Evolutionary conservation across 768 basidiomycete species (phyloP), one percentile per base, ranked within the genome.

Genomic region (Hebeloma cylindrosporum): DNA sequence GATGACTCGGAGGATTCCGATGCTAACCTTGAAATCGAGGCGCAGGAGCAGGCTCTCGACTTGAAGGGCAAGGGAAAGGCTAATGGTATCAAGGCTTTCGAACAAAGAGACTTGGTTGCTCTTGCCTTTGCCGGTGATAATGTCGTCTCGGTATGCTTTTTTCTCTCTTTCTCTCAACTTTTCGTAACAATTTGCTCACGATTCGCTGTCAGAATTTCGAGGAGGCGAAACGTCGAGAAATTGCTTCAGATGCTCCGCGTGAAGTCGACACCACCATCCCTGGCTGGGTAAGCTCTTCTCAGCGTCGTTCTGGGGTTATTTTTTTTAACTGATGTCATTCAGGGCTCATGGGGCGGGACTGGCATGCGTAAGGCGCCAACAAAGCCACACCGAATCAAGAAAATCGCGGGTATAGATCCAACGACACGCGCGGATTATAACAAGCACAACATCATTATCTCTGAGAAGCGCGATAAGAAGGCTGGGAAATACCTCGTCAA

Each of bases 121-220:
- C 82, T 83, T 43, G 96, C 96, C 0, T 99, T 99, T 69, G 95
- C 94, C 1, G 94, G 93, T 2, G 96, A 99, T 64, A 91, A 98
- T 52, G 95, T 98, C 23, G 83, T 96, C 5, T 83, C 88, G 67
- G 92, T 92, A 57, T 25, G 82, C 59, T 9, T 42, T 16, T 46
- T 3, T 45, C 5, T 14, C 14, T 20, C 35, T 40, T 20, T 13
- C 2, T 25, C 8, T 8, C n/a, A n/a, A n/a, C n/a, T 28, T 41
- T 18, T 34, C 37, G 7, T 22, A n/a, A 27, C 36, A 25, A 29
- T 34, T 45, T 35, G 41, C 20, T 43, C 38, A 18, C 54, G 29
- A 11, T 18, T 29, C 18, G 11, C 33, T 25, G 38, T 3, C 56
- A 94, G 91, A 85, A 88, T 43, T 99, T 99, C 59, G 85, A 82